Conservation (phyloP, 352 stramenopile species). For the Phytophthora macrochlamydospora region DNA sequence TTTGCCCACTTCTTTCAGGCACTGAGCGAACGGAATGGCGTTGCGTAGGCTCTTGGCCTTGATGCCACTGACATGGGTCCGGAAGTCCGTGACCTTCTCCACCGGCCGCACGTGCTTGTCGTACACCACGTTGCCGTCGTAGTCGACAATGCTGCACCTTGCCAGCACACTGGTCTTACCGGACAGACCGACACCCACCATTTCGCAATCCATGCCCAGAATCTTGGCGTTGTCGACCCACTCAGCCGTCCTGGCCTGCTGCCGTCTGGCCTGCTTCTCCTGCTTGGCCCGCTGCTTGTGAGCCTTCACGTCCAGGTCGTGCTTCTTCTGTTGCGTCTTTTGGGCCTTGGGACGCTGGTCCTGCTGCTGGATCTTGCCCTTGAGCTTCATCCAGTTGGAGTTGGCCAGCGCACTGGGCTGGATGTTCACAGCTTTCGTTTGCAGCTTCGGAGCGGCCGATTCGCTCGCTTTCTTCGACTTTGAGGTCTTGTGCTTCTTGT, state of each 20-base stretch:
- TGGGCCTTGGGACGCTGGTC: constrained; percentile 15
- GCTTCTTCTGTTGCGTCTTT: constrained; percentile 36
- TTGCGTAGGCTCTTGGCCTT: constrained; percentile 67
- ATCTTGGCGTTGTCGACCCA: constrained; percentile 84
- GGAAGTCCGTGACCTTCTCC: constrained; percentile 88
- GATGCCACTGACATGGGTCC: constrained; percentile 87
- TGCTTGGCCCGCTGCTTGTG: constrained; percentile 53
- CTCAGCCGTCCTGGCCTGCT: constrained; percentile 56
- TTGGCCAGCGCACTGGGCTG: constrained; percentile 41
- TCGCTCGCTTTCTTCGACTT: constrained; percentile 20
- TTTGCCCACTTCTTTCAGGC: constrained; percentile 83
- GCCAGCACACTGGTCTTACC: constrained; percentile 82
- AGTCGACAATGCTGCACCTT: constrained; percentile 90
- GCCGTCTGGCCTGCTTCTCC: constrained; percentile 51
- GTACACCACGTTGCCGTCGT: constrained; percentile 82
- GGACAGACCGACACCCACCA: constrained; percentile 82
- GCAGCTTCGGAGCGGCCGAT: constrained; percentile 21
- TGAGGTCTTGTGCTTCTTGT: constrained; percentile 21
- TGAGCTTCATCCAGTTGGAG: constrained; percentile 80
- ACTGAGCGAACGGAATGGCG: constrained; percentile 82
- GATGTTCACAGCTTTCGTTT: constrained; percentile 21
- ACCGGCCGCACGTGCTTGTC: constrained; percentile 84
- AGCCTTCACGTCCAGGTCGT: constrained; percentile 39
- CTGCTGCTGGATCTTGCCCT: constrained; percentile 68
- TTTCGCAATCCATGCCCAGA: constrained; percentile 90